Base-by-base conservation (phyloP, 2,329 filamentous ascomycete species). In the Colletotrichum sansevieriae region DNA sequence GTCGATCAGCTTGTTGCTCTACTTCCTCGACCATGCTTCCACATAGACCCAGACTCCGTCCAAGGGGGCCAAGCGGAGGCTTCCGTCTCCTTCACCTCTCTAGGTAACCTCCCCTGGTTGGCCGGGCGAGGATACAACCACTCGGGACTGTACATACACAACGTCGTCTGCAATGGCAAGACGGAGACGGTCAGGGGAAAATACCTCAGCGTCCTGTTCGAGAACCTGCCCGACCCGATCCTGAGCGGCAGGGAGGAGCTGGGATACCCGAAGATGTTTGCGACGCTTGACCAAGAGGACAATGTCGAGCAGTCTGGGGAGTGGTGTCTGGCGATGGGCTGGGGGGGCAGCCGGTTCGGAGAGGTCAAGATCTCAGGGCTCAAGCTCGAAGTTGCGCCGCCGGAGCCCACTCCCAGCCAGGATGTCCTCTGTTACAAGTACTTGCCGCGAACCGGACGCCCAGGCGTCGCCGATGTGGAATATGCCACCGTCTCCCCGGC, bases 81-180 rank as follows among this genome's bases (percentile, higher is more conserved):
- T 1, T 83, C 78, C 49, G 78, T 83, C 63, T 79, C 77, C 0
- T 77, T 78, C 29, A 86, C 75, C 0, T 81, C 80, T 1, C 75
- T 87, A 2, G 75, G 78, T 29, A 83, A 84, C 0, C 84, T 91
- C 80, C 80, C 84, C 43, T 91, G 88, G 88, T 82, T 91, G 0
- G 87, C 85, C 2, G 88, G 88, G 1, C 76, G 78, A 0, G 87
- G 88, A 1, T 91, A 91, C 73, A 83, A 78, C 13, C 83, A 85
- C 71, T 78, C 88, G 9, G 88, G 87, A 0, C 80, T 91, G 0
- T 90, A 88, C 72, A 83, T 91, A 15, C 89, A 91, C 66, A 88
- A 86, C 0, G 85, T 91, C 1, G 76, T 88, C 70, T 90, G 89
- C 71, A 81, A 76, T 1, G 85, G 83, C 70, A 78, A 81, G 75